A percentile compares a stretch with the other conserved stretches of the same genome.
phyloP scores from a whole-genome alignment of 2,329 filamentous ascomycete species.

The Neonectria sp. region DNA sequence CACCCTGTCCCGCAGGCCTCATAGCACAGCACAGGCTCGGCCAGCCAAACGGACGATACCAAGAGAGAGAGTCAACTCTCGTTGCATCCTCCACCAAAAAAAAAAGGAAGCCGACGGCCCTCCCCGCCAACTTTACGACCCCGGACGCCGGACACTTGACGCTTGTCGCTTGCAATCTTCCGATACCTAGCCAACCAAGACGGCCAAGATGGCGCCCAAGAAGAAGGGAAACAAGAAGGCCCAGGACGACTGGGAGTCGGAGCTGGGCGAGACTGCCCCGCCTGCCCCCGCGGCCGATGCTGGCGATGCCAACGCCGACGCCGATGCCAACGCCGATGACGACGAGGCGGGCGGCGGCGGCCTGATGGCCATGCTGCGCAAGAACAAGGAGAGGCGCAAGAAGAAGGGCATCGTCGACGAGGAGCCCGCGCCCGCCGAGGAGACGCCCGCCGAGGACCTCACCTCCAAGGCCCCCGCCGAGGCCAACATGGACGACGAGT shows the following conservation, averaged over 20 bases:
- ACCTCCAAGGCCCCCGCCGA: conserved; percentile 82
- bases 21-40: not conserved
- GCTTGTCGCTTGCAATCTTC: conserved; percentile 37
- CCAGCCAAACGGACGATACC: conserved; percentile 23
- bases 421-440: conserved; percentile 50
- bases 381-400: conserved; percentile 89
- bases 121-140: conserved; percentile 36
- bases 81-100: conserved; percentile 8
- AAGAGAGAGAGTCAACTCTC: conserved; percentile 22
- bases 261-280: conserved; percentile 85
- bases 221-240: conserved; percentile 90
- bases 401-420: conserved; percentile 87
- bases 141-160: conserved; percentile 32
- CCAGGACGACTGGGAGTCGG: conserved; percentile 95
- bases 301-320: conserved; percentile 64
- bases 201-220: conserved; percentile 85
- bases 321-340: conserved; percentile 66
- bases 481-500: conserved; percentile 87
- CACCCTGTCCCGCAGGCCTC: conserved; percentile 23
- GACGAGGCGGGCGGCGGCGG: conserved; percentile 73
- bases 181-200: conserved; percentile 30
- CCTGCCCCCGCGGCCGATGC: conserved; percentile 62
- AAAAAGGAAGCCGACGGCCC: conserved; percentile 34
- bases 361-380: conserved; percentile 84
- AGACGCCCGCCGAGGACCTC: conserved; percentile 76